These are phyloP conservation scores for Gamarada debralockiae DNA, from an alignment of 495 filamentous ascomycete genomes.

Conservation along the genomic window DNA sequence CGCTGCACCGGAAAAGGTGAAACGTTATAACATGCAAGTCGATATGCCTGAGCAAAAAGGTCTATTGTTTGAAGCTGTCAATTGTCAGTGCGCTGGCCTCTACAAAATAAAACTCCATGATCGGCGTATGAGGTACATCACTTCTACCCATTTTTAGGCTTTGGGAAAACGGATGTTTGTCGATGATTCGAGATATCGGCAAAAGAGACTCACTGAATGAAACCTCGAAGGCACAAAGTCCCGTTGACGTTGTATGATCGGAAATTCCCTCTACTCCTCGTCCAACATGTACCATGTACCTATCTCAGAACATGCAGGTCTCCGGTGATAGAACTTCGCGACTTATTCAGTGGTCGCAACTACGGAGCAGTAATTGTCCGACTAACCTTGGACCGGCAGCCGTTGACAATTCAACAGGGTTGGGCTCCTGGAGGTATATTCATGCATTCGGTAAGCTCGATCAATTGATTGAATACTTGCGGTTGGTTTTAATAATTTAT, in stretches of 20 bases:
- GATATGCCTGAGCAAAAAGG: constrained; percentile 22
- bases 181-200: not conserved
- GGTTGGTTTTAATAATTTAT: not conserved
- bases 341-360: not conserved
- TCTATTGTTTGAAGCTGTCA: not conserved
- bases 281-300: not conserved
- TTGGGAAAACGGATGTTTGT: not conserved
- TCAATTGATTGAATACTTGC: not conserved
- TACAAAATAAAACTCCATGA: not conserved
- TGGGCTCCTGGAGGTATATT: not conserved
- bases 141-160: not conserved
- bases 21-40: constrained; percentile 21
- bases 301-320: not conserved
- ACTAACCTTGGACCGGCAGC: no score
- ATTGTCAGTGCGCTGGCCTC: not conserved
- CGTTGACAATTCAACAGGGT: not conserved
- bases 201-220: not conserved
- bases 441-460: not conserved
- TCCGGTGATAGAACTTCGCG: not conserved
- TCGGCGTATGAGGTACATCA: not conserved
- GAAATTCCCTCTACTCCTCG: not conserved
- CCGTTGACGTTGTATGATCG: not conserved
- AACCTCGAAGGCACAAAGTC: not conserved
- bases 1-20: constrained; percentile 13
- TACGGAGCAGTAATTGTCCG: not conserved